Evolutionary conservation across 352 stramenopile species (phyloP), one percentile per base, ranked within the genome.

Genomic region (Globisporangium spinosum): DNA sequence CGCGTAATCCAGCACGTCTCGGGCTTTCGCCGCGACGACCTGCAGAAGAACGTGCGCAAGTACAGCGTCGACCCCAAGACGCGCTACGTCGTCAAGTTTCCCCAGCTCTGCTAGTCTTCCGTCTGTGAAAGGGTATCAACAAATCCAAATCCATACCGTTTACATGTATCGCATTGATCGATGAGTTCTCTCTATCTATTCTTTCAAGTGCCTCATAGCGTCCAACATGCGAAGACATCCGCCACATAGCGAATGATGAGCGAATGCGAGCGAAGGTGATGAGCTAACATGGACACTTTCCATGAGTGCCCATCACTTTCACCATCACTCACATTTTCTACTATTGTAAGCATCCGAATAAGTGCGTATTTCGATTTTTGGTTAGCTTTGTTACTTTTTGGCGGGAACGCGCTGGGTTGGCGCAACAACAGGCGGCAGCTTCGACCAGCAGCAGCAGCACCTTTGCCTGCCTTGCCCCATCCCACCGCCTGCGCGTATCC

Each of bases 1-100:
- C 82, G 83, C 58, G 80, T 92, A 60, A 77, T 89, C 45, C 83
- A 90, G 75, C 82, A 89, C 70, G 85, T 91, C 59, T 91, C 84
- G 38, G 83, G 82, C 40, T 90, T 89, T 73, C 79, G 77, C 35
- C 86, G 79, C 62, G 82, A 88, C 62, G 82, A 90, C 65, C 74
- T 94, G 58, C 83, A 92, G 72, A 89, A 87, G 73, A 94, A 94
- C 47, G 82, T 92, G 53, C 83, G 83, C 72, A 91, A 91, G 76
- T 94, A 91, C 80, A 88, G 74, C 32, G 79, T 87, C 63, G 86
- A 94, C 61, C 85, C 86, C 10, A 79, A 81, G 62, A 85, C 86
- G 15, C 82, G 86, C 17, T 94, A 94, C 72, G 87, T 77, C n/a
- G 77, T 92, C 68, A 87, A 87, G 72, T 92, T 89, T 71, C 82